Percentiles rank a stretch among this genome's conserved stretches.
phyloP scores from a whole-genome alignment of 2,329 filamentous ascomycete species.

The Cytospora schulzeri region DNA sequence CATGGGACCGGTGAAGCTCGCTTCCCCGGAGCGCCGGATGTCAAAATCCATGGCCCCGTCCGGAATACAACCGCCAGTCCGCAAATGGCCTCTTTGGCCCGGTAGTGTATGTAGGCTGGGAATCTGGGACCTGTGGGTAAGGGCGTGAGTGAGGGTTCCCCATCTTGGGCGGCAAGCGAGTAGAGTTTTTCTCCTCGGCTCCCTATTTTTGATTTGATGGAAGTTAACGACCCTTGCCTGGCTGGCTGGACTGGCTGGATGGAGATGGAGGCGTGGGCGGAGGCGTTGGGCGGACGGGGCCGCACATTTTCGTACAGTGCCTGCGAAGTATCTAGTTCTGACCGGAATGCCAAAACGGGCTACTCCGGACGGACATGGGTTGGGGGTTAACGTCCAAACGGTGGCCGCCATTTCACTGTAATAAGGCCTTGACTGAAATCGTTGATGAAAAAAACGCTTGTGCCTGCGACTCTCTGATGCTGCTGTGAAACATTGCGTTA shows the following conservation, averaged over 20 bases:
- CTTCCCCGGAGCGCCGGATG: conserved; percentile 17
- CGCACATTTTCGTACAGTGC: conserved; percentile 12
- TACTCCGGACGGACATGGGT: neutral
- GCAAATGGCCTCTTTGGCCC: conserved; percentile 10
- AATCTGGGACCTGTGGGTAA: conserved; percentile 13
- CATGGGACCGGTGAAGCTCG: conserved; percentile 12
- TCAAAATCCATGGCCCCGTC: conserved; percentile 12
- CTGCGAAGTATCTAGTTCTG: conserved; percentile 1
- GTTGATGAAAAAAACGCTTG: neutral
- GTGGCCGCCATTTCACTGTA: conserved; percentile 1
- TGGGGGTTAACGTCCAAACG: conserved; percentile 1
- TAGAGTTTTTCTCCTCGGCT: conserved; percentile 18
- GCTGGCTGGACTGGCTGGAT: no score
- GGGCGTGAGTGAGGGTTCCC: conserved; percentile 13
- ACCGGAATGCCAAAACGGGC: conserved; percentile 22
- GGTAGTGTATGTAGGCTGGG: neutral
- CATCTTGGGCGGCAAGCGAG: conserved; percentile 19
- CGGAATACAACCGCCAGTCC: conserved; percentile 17
- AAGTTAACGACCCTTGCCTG: neutral
- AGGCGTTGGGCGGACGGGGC: neutral
- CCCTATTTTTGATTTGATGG: conserved; percentile 3
- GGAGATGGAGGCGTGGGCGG: neutral
- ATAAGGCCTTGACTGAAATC: neutral
- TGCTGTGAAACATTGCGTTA: neutral
- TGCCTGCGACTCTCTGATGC: neutral